Evolutionary conservation across 495 filamentous ascomycete genomes (phyloP), one percentile per base, ranked within the genome.

Genomic region (Sordaria brevicollis): DNA sequence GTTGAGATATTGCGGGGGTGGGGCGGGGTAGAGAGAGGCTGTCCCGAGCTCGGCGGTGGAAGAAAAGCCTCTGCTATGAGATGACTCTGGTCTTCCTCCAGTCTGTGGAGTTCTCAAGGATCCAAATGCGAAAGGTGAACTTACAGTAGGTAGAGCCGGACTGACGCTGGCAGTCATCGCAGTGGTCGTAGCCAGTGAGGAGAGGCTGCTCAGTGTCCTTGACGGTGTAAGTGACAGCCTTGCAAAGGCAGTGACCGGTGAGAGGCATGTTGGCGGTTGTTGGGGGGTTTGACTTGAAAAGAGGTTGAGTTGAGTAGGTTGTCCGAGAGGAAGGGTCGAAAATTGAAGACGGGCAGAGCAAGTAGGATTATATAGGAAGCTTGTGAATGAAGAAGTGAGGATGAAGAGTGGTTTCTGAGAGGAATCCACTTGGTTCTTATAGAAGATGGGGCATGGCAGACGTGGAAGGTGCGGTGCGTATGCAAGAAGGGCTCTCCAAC

Each of bases 161-260:
- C 79, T 91, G 89, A 73, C 89, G 87, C 76, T 91, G 89, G 83
- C 89, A 91, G 77, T 90, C 89, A 73, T 91, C 89, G 74, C 89
- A 91, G 82, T 91, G 89, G 74, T 91, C 89, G 76, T 90, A 90
- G 73, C 82, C 88, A 35, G 84, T 85, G 71, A 88, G 65, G 68
- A 85, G 39, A 43, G 88, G 88, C 15, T 78, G 73, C 15, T 88
- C 86, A 35, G 86, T 76, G 75, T 86, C 85, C 49, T 57, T 57
- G 57, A 81, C 83, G 71, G 79, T 84, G 84, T 89, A 90, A 69
- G 85, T 91, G 80, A 90, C 88, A 71, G 86, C 84, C 73, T 87
- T 87, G 83, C 89, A 91, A 68, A 91, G 88, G 77, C 89, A 91
- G 84, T 91, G 89, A 74, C 89, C 89, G 65, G 86, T 81, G 72